These are phyloP conservation scores for Myriosclerotinia duriaeana DNA, from an alignment of 2,329 filamentous ascomycete species.

Conservation along the genomic window DNA sequence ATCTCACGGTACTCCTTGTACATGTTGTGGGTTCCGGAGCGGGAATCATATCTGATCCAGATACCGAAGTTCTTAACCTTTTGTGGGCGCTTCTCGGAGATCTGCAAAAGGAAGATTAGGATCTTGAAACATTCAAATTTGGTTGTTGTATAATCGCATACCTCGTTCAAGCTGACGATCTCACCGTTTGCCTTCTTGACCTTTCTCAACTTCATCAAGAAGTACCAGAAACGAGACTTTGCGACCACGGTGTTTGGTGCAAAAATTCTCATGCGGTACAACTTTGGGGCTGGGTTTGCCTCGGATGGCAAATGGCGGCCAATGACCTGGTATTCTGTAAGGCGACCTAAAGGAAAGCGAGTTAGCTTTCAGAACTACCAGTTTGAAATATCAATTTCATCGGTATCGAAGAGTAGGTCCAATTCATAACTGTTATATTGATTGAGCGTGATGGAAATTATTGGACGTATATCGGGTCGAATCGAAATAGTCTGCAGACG, in stretches of 20 bases:
- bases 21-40: conserved; percentile 99
- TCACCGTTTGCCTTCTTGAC: conserved; percentile 99
- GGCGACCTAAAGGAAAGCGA: conserved; percentile 71
- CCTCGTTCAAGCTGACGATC: conserved; percentile 95
- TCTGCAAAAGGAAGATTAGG: conserved; percentile 52
- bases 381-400: conserved; percentile 3
- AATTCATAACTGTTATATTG: background rate
- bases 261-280: conserved; percentile 99
- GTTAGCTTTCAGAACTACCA: conserved; percentile 29
- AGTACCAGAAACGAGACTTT: conserved; percentile 99
- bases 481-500: background rate
- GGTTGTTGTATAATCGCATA: conserved; percentile 52
- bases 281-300: conserved; percentile 92
- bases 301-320: conserved; percentile 98
- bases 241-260: conserved; percentile 96
- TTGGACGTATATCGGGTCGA: background rate
- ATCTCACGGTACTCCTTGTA: conserved; percentile 99
- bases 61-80: conserved; percentile 99
- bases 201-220: conserved; percentile 98
- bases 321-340: conserved; percentile 99
- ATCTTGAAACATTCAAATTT: conserved; percentile 13
- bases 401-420: background rate
- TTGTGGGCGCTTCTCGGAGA: conserved; percentile 97
- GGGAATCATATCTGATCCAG: conserved; percentile 99
- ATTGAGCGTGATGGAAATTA: background rate